A percentile compares a stretch with the other conserved stretches of the same genome.
Conservation (phyloP, 257 asterid genomes). For the Forsythia viridissima region DNA sequence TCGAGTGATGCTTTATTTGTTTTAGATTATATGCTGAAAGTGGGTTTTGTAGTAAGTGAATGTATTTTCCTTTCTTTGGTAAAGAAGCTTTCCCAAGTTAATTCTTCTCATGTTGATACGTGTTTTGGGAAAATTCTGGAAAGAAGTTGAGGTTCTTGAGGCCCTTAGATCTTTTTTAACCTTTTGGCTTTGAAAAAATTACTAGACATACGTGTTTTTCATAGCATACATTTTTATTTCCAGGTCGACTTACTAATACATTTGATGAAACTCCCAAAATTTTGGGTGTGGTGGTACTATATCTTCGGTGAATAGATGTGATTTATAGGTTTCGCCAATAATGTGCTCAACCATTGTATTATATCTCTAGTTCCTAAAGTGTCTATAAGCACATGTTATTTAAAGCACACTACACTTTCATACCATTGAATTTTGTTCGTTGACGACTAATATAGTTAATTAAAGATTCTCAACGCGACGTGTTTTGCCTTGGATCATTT, state of each 20-base stretch:
- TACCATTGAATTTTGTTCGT: not conserved
- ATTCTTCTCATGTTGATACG: conserved; percentile 23
- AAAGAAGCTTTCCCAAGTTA: conserved; percentile 47
- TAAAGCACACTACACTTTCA: not conserved
- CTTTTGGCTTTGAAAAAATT: conserved; percentile 20
- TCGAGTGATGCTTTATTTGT: conserved; percentile 46
- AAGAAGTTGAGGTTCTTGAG: conserved; percentile 13
- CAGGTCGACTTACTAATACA: not conserved
- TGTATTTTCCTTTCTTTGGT: conserved; percentile 39
- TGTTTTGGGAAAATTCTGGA: conserved; percentile 29
- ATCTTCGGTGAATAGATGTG: not conserved
- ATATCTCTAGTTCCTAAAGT: not conserved
- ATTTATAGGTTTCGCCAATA: not conserved
- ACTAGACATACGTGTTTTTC: conserved; percentile 2
- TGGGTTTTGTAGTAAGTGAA: conserved; percentile 43
- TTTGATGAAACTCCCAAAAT: not conserved
- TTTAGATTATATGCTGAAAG: conserved; percentile 45
- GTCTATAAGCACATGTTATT: not conserved
- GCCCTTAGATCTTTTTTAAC: not conserved
- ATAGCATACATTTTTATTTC: not conserved
- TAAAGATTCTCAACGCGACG: not conserved
- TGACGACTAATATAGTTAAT: not conserved
- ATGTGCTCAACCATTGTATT: not conserved
- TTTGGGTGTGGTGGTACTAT: not conserved
- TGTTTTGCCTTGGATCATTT: not conserved